Evolutionary conservation across 352 stramenopile species (phyloP), one percentile per base, ranked within the genome.

Genomic region (Phytophthora sp.): DNA sequence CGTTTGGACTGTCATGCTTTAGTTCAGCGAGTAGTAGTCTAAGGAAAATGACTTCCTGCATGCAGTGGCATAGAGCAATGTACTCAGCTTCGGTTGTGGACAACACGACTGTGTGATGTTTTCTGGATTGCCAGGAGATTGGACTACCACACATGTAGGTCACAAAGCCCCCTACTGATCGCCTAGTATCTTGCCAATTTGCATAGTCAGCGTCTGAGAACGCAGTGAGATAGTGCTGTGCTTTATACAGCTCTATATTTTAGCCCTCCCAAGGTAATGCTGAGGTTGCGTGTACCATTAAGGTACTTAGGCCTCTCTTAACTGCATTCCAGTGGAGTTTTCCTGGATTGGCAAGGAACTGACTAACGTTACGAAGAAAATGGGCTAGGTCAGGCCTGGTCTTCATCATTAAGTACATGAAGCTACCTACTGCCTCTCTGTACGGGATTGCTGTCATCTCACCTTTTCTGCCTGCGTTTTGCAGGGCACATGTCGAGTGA

Each of bases 81-180:
- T 9, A 33, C 4, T 33, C 5, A 9, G 9, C 29, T 33, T 33
- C 29, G 12, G 44, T 52, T 20, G 26, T 73, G n/a, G 63, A 67
- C 12, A 77, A 35, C n/a, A 71, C 54, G 8, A 70, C 58, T 15
- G 47, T 64, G 36, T 69, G 60, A 18, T 73, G 58, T 23, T 72
- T 73, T 18, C 49, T 51, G 21, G 57, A 63, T 29, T 66, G 9
- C 69, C 62, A 64, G 9, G 63, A 73, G 15, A 66, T 71, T 38
- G 62, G 62, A 39, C 53, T 67, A 12, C 45, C 50, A 36, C 53
- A 33, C 35, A 71, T 53, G 16, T 63, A 47, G 0, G 65, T 71
- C 26, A 67, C 57, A 24, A n/a, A 20, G n/a, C n/a, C n/a, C n/a
- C n/a, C n/a, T n/a, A n/a, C n/a, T n/a, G n/a, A n/a, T n/a, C n/a